Percentiles rank a stretch among this genome's conserved stretches.
Evolutionary conservation across 306 rosid species (phyloP).

Genomic region (Lathyrus oleraceus): DNA sequence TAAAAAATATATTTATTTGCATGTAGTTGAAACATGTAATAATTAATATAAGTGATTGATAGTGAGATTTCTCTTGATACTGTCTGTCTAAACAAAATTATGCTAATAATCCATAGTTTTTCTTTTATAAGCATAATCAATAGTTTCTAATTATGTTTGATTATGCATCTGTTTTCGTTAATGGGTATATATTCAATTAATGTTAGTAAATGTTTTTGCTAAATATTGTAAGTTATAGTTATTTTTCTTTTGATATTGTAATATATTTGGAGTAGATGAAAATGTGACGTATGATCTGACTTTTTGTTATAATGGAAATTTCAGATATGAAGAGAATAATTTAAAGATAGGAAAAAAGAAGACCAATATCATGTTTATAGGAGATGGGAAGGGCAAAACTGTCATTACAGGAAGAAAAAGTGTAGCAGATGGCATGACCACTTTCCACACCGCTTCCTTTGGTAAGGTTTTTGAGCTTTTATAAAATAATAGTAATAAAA

Average conservation of each 20-base stretch:
- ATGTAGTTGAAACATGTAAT: constrained; percentile 16
- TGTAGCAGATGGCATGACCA: constrained; percentile 52
- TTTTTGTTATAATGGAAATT: constrained; percentile 28
- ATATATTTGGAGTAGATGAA: neutral
- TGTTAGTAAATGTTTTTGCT: neutral
- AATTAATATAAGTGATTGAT: neutral
- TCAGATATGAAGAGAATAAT: constrained; percentile 85
- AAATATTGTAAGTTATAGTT: neutral
- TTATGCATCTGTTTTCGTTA: no score
- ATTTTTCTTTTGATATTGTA: neutral
- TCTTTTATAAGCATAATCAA: no score
- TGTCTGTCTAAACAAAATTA: constrained; percentile 1
- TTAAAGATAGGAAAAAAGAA: constrained; percentile 91
- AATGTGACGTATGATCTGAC: constrained; percentile 16
- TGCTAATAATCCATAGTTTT: neutral
- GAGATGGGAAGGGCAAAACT: constrained; percentile 80
- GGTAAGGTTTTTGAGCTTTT: constrained; percentile 45
- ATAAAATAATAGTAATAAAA: neutral
- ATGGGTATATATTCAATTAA: neutral
- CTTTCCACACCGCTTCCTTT: constrained; percentile 88
- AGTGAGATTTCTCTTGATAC: neutral
- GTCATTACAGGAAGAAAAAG: constrained; percentile 63
- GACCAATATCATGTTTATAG: constrained; percentile 78
- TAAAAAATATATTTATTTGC: constrained; percentile 4
- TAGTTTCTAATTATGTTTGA: no score